These are phyloP conservation scores for Fusarium tuaranense DNA, from an alignment of 2,329 filamentous ascomycete species.

Conservation along the genomic window DNA sequence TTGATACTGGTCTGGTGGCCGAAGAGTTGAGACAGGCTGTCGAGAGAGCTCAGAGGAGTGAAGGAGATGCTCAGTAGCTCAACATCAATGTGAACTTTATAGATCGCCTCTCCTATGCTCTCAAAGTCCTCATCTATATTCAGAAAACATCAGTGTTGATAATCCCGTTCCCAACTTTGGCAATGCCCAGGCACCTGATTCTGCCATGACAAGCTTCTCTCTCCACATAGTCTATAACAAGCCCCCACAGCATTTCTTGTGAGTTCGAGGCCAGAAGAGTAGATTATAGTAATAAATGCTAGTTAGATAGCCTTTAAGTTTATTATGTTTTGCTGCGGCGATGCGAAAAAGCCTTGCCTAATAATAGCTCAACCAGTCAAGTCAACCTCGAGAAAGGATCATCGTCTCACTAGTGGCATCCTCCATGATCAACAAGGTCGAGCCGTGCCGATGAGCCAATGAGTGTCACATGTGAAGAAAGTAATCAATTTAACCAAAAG, in stretches of 20 bases:
- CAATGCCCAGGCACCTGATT: neutral
- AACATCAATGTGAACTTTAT: neutral
- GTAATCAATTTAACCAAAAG: neutral
- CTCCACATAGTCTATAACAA: too few relatives aligned
- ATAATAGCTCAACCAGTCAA: neutral
- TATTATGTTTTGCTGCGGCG: neutral
- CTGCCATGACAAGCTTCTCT: neutral
- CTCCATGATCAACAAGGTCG: neutral
- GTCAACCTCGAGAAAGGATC: neutral
- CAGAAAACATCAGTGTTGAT: neutral
- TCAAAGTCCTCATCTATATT: neutral
- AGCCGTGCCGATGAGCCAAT: neutral
- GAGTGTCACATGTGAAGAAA: neutral
- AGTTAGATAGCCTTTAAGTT: neutral
- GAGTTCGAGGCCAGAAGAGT: neutral
- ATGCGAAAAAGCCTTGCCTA: neutral
- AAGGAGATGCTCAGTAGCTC: neutral
- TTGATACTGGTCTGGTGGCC: neutral
- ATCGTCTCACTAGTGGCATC: neutral
- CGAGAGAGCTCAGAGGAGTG: neutral
- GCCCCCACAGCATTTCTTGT: neutral
- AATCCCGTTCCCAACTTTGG: neutral
- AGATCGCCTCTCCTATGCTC: too few relatives aligned
- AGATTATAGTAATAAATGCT: neutral
- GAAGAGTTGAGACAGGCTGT: neutral